These are phyloP conservation scores for Penicillium janthinellum DNA, from an alignment of 2,329 filamentous ascomycete species.

Conservation along the genomic window DNA sequence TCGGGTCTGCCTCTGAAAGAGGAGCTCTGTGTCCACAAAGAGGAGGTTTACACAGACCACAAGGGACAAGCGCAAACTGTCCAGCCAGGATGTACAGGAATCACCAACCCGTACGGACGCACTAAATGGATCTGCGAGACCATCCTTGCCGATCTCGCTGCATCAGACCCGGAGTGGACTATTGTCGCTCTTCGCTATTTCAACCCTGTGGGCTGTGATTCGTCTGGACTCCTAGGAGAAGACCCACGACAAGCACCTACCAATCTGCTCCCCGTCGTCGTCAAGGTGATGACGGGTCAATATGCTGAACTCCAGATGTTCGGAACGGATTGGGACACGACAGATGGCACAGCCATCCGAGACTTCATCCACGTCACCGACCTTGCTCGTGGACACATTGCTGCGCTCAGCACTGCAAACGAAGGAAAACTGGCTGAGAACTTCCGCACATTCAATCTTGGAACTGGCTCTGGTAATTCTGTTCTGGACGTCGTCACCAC, in stretches of 20 bases:
- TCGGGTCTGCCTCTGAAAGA: conserved; percentile 57
- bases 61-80: conserved; percentile 47
- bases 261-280: conserved; percentile 66
- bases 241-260: conserved; percentile 63
- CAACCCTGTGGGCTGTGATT: conserved; percentile 68
- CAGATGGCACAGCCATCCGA: conserved; percentile 66
- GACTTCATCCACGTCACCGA: conserved; percentile 71
- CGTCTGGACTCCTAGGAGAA: conserved; percentile 65
- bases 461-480: conserved; percentile 42
- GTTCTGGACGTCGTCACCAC: conserved; percentile 42
- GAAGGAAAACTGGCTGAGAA: conserved; percentile 41
- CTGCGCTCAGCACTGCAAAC: conserved; percentile 52
- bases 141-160: conserved; percentile 63
- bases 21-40: conserved; percentile 57
- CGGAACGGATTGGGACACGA: conserved; percentile 66
- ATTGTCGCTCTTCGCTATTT: conserved; percentile 68
- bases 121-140: conserved; percentile 70
- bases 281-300: conserved; percentile 61
- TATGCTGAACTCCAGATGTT: conserved; percentile 61
- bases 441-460: conserved; percentile 46
- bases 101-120: conserved; percentile 67
- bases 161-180: conserved; percentile 62
- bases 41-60: conserved; percentile 49
- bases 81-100: conserved; percentile 55
- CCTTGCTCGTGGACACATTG: conserved; percentile 64